A percentile compares a stretch with the other conserved stretches of the same genome.
Conservation (phyloP, 2,329 filamentous ascomycete species). For the Rutstroemia sydowiana region DNA sequence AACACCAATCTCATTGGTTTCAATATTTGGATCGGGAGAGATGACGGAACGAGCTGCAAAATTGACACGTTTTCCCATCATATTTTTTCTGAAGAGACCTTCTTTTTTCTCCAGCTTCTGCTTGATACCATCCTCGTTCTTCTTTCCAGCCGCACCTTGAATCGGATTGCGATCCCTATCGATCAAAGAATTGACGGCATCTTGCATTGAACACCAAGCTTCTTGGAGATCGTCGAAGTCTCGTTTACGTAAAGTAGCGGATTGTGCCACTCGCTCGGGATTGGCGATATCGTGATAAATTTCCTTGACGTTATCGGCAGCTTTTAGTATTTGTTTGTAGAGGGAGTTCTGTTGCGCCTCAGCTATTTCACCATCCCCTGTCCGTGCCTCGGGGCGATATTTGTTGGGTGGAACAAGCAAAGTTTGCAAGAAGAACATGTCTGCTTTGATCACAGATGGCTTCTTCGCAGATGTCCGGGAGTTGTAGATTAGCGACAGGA, state of each 20-base stretch:
- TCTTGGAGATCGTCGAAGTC: slow-evolving; percentile 73
- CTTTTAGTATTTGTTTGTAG: slow-evolving; percentile 76
- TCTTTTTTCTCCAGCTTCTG: slow-evolving; percentile 98
- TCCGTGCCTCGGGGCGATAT: slow-evolving; percentile 79
- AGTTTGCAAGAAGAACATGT: slow-evolving; percentile 91
- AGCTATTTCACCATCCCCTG: slow-evolving; percentile 71
- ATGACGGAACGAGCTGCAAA: slow-evolving; percentile 97
- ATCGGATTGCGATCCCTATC: slow-evolving; percentile 82
- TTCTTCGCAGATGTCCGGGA: slow-evolving; percentile 54
- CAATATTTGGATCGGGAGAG: slow-evolving; percentile 95
- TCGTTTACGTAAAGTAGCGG: slow-evolving; percentile 37
- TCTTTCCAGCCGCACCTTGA: slow-evolving; percentile 67
- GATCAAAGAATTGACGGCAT: slow-evolving; percentile 85
- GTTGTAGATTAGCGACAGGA: slow-evolving; percentile 79
- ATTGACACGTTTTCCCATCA: slow-evolving; percentile 97
- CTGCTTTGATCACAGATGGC: slow-evolving; percentile 53
- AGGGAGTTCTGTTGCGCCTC: slow-evolving; percentile 84
- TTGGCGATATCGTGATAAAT: slow-evolving; percentile 60
- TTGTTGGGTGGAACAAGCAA: slow-evolving; percentile 88
- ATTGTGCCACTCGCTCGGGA: slow-evolving; percentile 15
- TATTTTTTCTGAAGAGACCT: slow-evolving; percentile 95
- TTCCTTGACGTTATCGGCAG: slow-evolving; percentile 65
- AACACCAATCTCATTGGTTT: slow-evolving; percentile 97
- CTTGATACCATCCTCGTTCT: slow-evolving; percentile 90
- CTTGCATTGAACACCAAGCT: slow-evolving; percentile 77